Conservation (phyloP, 2,329 filamentous ascomycete species). For the Alternaria metachromatica region DNA sequence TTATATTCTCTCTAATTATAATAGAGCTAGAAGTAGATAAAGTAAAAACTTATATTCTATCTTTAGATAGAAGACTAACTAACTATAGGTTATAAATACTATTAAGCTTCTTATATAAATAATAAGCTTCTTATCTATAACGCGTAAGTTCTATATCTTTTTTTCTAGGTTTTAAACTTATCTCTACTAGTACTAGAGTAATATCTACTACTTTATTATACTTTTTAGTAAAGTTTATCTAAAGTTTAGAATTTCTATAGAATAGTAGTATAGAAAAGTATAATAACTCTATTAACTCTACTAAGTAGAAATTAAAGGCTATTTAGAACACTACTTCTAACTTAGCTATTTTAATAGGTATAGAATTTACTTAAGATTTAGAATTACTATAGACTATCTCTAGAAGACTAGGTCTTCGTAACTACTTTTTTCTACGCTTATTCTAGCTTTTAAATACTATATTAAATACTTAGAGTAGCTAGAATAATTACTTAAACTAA, state of each 20-base stretch:
- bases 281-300: conserved; percentile 16
- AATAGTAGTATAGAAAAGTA: conserved; percentile 16
- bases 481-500: conserved; percentile 16
- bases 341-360: conserved; percentile 18
- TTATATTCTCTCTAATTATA: conserved; percentile 27
- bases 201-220: conserved; percentile 20
- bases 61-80: background rate
- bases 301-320: conserved; percentile 18
- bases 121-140: conserved; percentile 15
- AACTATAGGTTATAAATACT: conserved; percentile 16
- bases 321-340: conserved; percentile 15
- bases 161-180: background rate
- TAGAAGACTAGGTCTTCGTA: conserved; percentile 9
- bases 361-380: conserved; percentile 9
- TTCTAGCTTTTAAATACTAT: conserved; percentile 18
- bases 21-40: conserved; percentile 8
- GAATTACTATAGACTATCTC: background rate
- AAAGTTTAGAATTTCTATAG: conserved; percentile 13
- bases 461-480: conserved; percentile 14
- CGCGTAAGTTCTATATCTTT: conserved; percentile 9
- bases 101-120: conserved; percentile 6
- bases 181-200: conserved; percentile 10
- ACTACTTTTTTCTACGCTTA: conserved; percentile 17
- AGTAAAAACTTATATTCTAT: conserved; percentile 4
- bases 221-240: conserved; percentile 23